Evolutionary conservation across 169 alveolate species (phyloP).

Genomic region (Babesia sp.): DNA sequence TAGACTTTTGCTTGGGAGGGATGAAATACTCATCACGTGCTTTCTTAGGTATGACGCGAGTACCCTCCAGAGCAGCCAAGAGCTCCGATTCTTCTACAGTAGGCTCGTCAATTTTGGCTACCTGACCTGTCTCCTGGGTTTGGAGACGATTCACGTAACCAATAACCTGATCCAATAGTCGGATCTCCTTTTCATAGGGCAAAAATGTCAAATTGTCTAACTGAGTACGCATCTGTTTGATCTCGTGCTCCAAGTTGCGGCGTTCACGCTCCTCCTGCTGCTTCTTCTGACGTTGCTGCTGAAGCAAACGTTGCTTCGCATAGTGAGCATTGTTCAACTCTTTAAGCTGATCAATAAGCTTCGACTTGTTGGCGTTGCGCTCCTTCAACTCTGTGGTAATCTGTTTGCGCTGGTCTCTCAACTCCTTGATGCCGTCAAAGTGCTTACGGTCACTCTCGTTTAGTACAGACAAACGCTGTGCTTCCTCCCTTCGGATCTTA

Average conservation of each 20-base stretch:
- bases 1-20: constrained; percentile 51
- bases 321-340: constrained; percentile 61
- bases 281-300: constrained; percentile 50
- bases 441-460: constrained; percentile 55
- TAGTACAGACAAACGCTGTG: constrained; percentile 31
- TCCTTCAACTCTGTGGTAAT: constrained; percentile 58
- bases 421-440: constrained; percentile 48
- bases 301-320: constrained; percentile 55
- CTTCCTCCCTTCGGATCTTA: constrained; percentile 59
- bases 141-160: constrained; percentile 38
- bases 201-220: constrained; percentile 55
- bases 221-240: constrained; percentile 55
- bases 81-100: constrained; percentile 7
- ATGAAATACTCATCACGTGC: constrained; percentile 63
- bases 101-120: constrained; percentile 21
- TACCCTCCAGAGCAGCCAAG: constrained; percentile 14
- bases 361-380: constrained; percentile 39
- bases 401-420: constrained; percentile 32
- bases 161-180: constrained; percentile 59
- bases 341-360: constrained; percentile 56
- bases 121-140: constrained; percentile 13
- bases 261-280: constrained; percentile 68
- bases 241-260: constrained; percentile 56
- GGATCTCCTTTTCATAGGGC: constrained; percentile 63
- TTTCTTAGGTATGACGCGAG: constrained; percentile 61